Conservation (phyloP, 768 basidiomycete genomes). For the Piloderma croceum region DNA sequence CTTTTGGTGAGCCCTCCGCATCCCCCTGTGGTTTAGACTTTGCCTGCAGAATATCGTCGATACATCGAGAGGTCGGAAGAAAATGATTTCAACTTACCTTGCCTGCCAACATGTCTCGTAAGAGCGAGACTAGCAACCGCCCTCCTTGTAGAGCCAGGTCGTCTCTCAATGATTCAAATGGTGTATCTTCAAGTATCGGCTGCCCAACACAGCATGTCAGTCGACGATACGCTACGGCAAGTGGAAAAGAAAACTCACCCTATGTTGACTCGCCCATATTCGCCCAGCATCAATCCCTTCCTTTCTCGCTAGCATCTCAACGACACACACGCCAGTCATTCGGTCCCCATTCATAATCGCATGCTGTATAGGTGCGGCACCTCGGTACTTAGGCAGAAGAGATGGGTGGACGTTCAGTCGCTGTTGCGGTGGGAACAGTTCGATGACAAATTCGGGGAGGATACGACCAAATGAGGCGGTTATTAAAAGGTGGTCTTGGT, state of each 20-base stretch:
- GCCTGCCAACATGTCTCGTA: conserved; percentile 57
- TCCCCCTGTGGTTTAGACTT: conserved; percentile 41
- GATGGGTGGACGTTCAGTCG: conserved; percentile 89
- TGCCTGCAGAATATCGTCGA: conserved; percentile 34
- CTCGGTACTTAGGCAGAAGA: conserved; percentile 79
- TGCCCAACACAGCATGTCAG: conserved; percentile 21
- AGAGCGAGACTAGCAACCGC: conserved; percentile 59
- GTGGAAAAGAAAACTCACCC: conserved; percentile 40
- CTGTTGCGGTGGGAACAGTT: conserved; percentile 50
- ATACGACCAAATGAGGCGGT: conserved; percentile 93
- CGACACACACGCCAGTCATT: conserved; percentile 76
- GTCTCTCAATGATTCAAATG: conserved; percentile 53
- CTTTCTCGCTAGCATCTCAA: conserved; percentile 63
- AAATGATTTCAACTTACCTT: conserved; percentile 33
- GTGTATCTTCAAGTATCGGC: conserved; percentile 46
- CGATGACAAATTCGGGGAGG: conserved; percentile 56
- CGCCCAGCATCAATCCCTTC: conserved; percentile 77
- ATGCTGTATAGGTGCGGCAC: conserved; percentile 87
- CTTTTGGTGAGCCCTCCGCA: conserved; percentile 36
- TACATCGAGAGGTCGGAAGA: conserved; percentile 1
- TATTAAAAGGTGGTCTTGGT: conserved; percentile 55
- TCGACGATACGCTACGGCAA: background rate
- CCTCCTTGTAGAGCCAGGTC: conserved; percentile 61
- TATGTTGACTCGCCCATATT: conserved; percentile 49
- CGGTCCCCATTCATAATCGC: conserved; percentile 61